Evolutionary conservation across 1,284 basidiomycete species (phyloP).

Genomic region (Leccinum idahoense): DNA sequence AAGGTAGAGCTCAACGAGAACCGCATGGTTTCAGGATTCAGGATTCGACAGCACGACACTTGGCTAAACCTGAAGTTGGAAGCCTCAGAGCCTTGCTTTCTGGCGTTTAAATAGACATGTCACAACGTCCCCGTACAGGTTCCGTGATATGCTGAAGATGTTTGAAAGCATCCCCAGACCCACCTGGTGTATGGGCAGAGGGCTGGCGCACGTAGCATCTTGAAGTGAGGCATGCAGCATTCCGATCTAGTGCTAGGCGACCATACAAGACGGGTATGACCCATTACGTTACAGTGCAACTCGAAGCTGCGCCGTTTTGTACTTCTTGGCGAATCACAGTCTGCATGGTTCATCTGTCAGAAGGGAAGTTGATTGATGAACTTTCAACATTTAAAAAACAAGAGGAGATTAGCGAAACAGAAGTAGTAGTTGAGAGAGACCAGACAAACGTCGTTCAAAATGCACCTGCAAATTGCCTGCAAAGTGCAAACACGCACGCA

Average conservation of each 20-base stretch:
- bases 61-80: not conserved
- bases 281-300: constrained; percentile 7
- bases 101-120: not conserved
- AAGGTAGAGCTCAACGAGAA: not conserved
- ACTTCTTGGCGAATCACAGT: no score
- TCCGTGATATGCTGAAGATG: not conserved
- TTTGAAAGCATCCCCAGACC: not conserved
- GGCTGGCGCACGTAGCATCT: not conserved
- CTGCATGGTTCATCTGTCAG: not conserved
- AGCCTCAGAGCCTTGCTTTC: not conserved
- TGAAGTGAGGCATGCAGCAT: constrained; percentile 2
- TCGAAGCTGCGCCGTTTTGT: not conserved
- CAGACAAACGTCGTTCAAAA: not conserved
- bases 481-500: no score
- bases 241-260: not conserved
- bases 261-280: not conserved
- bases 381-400: not conserved
- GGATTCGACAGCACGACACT: not conserved
- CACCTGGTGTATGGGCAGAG: not conserved
- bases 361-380: not conserved
- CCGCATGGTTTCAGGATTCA: constrained; percentile 5
- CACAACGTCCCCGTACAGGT: not conserved
- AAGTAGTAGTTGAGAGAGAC: not conserved
- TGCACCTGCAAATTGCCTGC: not conserved
- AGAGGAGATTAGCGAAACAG: not conserved